A percentile compares a stretch with the other conserved stretches of the same genome.
Evolutionary conservation across 2,329 filamentous ascomycete genomes (phyloP).

Genomic region (Thielaviopsis populi): DNA sequence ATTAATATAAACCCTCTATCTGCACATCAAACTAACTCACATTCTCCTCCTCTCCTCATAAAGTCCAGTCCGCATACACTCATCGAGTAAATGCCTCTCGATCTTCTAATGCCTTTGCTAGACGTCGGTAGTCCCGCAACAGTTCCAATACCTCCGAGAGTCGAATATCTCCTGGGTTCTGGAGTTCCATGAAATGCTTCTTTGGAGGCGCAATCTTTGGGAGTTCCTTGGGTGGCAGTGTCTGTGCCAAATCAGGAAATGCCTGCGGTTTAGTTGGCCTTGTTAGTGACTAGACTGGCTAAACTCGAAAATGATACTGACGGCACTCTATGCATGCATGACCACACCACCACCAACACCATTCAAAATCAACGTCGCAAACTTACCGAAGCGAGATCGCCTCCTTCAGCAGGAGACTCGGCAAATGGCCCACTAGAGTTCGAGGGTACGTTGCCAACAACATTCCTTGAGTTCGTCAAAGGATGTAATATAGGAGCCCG

Average conservation of each 20-base stretch:
- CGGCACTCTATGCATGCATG: too few species aligned
- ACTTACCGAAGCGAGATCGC: constrained; percentile 42
- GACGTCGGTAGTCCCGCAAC: constrained; percentile 57
- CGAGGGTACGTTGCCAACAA: background rate
- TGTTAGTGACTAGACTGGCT: constrained; percentile 9
- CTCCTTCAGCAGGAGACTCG: constrained; percentile 29
- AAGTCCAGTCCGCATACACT: background rate
- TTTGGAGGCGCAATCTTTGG: constrained; percentile 50
- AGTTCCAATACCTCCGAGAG: constrained; percentile 60
- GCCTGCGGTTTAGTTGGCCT: constrained; percentile 28
- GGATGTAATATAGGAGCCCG: too few species aligned
- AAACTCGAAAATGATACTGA: background rate
- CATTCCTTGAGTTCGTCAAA: background rate
- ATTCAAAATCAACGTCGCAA: background rate
- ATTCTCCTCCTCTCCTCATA: background rate
- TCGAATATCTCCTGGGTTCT: constrained; percentile 54
- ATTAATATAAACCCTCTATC: too few species aligned
- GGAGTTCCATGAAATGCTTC: constrained; percentile 56
- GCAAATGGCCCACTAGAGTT: background rate
- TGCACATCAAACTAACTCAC: too few species aligned
- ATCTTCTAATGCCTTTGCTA: constrained; percentile 50
- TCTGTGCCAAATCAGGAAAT: constrained; percentile 43
- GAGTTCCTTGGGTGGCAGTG: constrained; percentile 38
- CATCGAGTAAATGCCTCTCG: constrained; percentile 40
- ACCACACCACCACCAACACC: too few species aligned